These are phyloP conservation scores for Populus euphratica DNA, from an alignment of 345 rosid genomes.

Conservation along the genomic window DNA sequence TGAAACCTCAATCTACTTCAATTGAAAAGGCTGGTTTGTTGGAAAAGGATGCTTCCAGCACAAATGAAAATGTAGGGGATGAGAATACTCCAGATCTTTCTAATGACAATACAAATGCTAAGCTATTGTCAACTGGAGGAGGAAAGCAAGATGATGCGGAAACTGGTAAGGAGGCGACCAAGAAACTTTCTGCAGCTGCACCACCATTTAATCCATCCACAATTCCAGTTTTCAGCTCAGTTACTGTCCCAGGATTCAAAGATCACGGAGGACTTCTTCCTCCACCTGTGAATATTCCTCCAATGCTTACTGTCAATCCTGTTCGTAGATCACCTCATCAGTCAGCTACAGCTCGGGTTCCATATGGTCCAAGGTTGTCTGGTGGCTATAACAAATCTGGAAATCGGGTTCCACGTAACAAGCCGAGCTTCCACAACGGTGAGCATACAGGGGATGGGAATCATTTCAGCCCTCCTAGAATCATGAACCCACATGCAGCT, in stretches of 20 bases:
- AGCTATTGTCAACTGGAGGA: conserved; percentile 40
- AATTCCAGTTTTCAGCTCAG: conserved; percentile 71
- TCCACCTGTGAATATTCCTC: conserved; percentile 81
- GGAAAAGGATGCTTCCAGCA: conserved; percentile 36
- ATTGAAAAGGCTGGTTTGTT: conserved; percentile 25
- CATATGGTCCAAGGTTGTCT: conserved; percentile 95
- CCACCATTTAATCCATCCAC: conserved; percentile 88
- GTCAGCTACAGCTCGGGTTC: conserved; percentile 91
- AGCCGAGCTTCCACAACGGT: conserved; percentile 52
- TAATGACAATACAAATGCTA: conserved; percentile 29
- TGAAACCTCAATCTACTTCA: conserved; percentile 23
- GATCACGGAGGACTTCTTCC: conserved; percentile 91
- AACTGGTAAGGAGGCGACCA: conserved; percentile 64
- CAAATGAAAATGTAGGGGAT: conserved; percentile 28
- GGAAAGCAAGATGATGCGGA: conserved; percentile 66
- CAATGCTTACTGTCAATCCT: conserved; percentile 67
- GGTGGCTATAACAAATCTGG: conserved; percentile 81
- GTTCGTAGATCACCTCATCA: conserved; percentile 86
- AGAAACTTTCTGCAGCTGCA: conserved; percentile 93
- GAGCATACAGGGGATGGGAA: conserved; percentile 57
- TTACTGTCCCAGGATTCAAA: conserved; percentile 67
- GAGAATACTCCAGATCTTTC: conserved; percentile 36
- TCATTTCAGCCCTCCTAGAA: conserved; percentile 56
- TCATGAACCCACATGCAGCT: conserved; percentile 99
- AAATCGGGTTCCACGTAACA: conserved; percentile 58